A percentile compares a stretch with the other conserved stretches of the same genome.
Evolutionary conservation across 495 filamentous ascomycete species (phyloP).

Genomic region (Sabuloglossum arenarium): DNA sequence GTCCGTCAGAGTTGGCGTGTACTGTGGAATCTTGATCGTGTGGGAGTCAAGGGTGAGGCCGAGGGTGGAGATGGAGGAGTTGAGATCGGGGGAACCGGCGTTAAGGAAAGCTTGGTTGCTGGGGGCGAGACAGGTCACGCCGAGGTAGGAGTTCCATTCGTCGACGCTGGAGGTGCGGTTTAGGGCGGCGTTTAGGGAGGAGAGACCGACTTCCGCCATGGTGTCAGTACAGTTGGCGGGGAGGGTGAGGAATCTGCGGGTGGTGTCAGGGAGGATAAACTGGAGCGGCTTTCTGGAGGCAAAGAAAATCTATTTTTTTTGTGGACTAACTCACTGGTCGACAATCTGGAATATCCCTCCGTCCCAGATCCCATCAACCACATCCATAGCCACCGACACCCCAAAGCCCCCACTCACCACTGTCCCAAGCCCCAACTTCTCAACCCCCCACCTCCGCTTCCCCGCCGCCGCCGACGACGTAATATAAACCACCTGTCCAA

Average conservation of each 20-base stretch:
- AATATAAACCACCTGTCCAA: not conserved
- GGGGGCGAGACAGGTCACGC: slow-evolving; percentile 8
- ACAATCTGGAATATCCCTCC: slow-evolving; percentile 7
- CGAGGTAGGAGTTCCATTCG: slow-evolving; percentile 5
- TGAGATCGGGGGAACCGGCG: not conserved
- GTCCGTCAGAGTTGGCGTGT: slow-evolving; percentile 5
- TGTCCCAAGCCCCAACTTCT: not conserved
- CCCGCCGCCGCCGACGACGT: not conserved
- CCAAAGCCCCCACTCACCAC: no score
- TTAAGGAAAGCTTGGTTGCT: not conserved
- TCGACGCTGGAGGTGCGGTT: not conserved
- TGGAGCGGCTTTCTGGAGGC: not conserved
- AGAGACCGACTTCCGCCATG: slow-evolving; percentile 1
- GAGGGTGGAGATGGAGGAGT: not conserved
- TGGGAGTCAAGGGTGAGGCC: not conserved
- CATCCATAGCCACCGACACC: not conserved
- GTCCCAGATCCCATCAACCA: not conserved
- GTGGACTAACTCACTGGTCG: slow-evolving; percentile 4
- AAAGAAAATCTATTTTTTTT: no score
- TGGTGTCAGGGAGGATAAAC: not conserved
- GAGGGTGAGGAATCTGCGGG: slow-evolving; percentile 6
- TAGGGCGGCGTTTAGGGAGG: not conserved
- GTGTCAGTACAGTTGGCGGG: slow-evolving; percentile 7
- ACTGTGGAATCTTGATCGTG: slow-evolving; percentile 2
- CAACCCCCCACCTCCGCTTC: not conserved